These are phyloP conservation scores for Phtheirospermum japonicum DNA, from an alignment of 257 asterid genomes.

Conservation along the genomic window DNA sequence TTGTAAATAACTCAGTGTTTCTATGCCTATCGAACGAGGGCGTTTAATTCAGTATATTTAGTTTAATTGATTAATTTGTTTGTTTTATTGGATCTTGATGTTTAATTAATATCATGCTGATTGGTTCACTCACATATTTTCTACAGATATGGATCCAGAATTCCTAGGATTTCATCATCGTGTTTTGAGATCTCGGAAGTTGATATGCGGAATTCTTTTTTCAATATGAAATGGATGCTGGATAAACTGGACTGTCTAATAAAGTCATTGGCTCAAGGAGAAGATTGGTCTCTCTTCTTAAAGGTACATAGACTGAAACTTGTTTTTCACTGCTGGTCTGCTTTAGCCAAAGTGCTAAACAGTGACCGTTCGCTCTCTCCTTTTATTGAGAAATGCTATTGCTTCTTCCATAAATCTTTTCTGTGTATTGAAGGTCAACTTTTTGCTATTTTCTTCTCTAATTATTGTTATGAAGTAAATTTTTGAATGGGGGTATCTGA, in stretches of 20 bases:
- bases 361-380: background rate
- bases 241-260: constrained; percentile 48
- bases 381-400: background rate
- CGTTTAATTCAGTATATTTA: background rate
- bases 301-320: constrained; percentile 44
- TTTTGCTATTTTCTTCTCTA: background rate
- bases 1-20: constrained; percentile 87
- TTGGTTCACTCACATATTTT: constrained; percentile 23
- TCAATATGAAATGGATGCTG: constrained; percentile 53
- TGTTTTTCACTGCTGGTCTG: background rate
- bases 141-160: constrained; percentile 51
- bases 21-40: constrained; percentile 72
- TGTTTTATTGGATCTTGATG: background rate
- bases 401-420: background rate
- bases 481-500: background rate
- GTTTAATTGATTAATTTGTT: no score
- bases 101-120: constrained; percentile 19
- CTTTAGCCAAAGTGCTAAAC: background rate
- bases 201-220: constrained; percentile 50
- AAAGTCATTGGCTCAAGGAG: constrained; percentile 70
- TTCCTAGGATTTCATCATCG: constrained; percentile 65
- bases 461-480: constrained; percentile 5
- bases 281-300: constrained; percentile 76
- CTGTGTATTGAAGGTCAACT: background rate
- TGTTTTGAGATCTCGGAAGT: constrained; percentile 81